Evolutionary conservation across 1,284 basidiomycete genomes (phyloP), one percentile per base, ranked within the genome.

Genomic region (Fomitopsis schrenkii): DNA sequence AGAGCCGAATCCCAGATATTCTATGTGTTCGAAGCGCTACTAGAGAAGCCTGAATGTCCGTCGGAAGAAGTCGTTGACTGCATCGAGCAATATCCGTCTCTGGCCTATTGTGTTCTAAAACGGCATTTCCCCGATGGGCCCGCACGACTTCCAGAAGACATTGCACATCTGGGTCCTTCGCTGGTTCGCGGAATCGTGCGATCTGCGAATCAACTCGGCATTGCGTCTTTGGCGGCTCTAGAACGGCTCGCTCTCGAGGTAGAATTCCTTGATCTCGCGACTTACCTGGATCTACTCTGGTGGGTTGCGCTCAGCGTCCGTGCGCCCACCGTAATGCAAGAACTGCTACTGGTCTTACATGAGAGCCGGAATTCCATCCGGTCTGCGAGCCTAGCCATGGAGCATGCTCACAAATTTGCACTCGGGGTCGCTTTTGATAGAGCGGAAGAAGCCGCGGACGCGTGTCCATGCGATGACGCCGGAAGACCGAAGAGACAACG

Each of bases 371-470:
- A 15, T 2, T 56, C 48, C 9, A 60, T 55, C 12, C 61, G 59
- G 59, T 60, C 63, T 28, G 54, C 52, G 2, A 71, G 77, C 8
- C 65, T 70, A 0, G 67, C 75, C 0, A 64, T 71, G 30, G 68
- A 70, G 28, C 84, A 87, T 66, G 80, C 78, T 2, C 81, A 83
- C 64, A 82, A 81, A 56, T 79, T 85, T 46, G 79, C 81, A 0
- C 75, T 87, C 1, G 80, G 78, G 3, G 76, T 88, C 38, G 79
- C 78, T 0, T 84, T 86, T 58, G 85, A 88, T 62, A 78, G 83
- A 8, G 84, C 83, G 2, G 85, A 88, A 65, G 86, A 88, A 66
- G 86, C 86, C 7, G 79, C 80, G 1, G 84, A 87, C 62, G 78
- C 82, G 65, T 88, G 85, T 68, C 85, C 86, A 5, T 87, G 86